Evolutionary conservation across 1,139 yeast genomes (phyloP), one percentile per base, ranked within the genome.

Genomic region (Suhomyces maxii): DNA sequence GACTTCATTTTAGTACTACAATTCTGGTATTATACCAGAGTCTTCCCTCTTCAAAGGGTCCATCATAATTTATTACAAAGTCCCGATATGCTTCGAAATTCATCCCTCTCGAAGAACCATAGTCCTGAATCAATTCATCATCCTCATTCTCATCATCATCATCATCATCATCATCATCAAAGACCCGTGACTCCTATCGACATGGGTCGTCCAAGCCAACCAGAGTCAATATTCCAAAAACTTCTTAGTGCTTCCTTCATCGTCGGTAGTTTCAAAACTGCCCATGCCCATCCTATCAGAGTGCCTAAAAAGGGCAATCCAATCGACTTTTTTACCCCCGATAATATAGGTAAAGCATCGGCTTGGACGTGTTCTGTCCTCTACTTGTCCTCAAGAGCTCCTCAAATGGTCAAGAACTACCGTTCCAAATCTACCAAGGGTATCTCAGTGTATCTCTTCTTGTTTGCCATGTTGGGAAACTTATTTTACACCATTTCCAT

Each of bases 341-440:
- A 26, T 13, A 50, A 47, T 11, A 34, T 53, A 2, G 59, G 59
- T n/a, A 47, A 90, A 67, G 65, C 80, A 36, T 89, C 89, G 63
- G 98, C 97, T 12, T 91, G 96, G 89, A 67, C 89, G 44, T 89
- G 97, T 68, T 96, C 97, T 1, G 66, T 74, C 1, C 74, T 91
- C 41, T 91, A 91, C 65, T 68, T 91, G 53, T 95, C 96, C 2
- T 89, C 97, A 12, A 73, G 98, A 54, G 67, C 89, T 26, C 98
- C 98, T 0, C 98, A 91, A 68, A 88, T 91, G 47, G 11, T 64
- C 37, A 63, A 70, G 40, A 73, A 73, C 52, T 64, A 55, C 48
- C 48, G 42, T 2, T 52, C 55, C 36, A 61, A 64, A 40, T 64
- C 74, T 12, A 71, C 77, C 4, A 52, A 61, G 34, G 78, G 78